Evolutionary conservation across 306 rosid species (phyloP).

Genomic region (Sicyos baderoa): DNA sequence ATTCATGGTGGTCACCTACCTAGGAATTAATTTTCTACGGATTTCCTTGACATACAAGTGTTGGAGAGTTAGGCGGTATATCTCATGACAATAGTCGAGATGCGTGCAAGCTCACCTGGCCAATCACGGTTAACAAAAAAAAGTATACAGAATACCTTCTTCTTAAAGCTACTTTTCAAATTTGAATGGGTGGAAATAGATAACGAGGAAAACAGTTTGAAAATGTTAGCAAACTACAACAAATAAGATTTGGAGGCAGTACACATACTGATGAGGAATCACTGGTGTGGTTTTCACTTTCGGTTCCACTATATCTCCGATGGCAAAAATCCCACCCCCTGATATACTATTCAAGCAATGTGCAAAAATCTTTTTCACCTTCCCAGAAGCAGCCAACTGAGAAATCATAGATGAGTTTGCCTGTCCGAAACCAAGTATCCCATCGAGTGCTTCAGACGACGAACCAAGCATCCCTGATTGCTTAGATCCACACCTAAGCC

Average conservation of each 20-base stretch:
- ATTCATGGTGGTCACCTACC: too few relatives aligned
- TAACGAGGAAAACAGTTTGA: background rate
- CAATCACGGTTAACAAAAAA: too few relatives aligned
- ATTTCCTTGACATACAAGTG: too few relatives aligned
- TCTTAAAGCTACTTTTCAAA: background rate
- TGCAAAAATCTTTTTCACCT: constrained; percentile 67
- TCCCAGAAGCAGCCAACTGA: constrained; percentile 73
- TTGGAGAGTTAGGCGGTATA: too few relatives aligned
- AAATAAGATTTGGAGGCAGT: constrained; percentile 16
- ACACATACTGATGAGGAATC: constrained; percentile 55
- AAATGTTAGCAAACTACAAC: background rate
- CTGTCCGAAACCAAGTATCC: constrained; percentile 92
- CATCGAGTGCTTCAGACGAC: constrained; percentile 54
- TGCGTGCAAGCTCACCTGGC: too few relatives aligned
- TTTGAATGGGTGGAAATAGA: background rate
- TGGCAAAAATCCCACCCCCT: constrained; percentile 88
- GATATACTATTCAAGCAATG: constrained; percentile 68
- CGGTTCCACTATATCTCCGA: constrained; percentile 75
- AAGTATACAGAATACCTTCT: background rate
- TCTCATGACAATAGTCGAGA: too few relatives aligned
- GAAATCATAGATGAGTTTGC: constrained; percentile 77
- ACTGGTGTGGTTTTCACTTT: constrained; percentile 45
- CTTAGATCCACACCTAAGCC: constrained; percentile 56
- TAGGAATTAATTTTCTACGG: too few relatives aligned
- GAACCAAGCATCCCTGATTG: constrained; percentile 53